Base-by-base conservation (phyloP, 768 basidiomycete genomes). In the Ephemerocybe angulata region DNA sequence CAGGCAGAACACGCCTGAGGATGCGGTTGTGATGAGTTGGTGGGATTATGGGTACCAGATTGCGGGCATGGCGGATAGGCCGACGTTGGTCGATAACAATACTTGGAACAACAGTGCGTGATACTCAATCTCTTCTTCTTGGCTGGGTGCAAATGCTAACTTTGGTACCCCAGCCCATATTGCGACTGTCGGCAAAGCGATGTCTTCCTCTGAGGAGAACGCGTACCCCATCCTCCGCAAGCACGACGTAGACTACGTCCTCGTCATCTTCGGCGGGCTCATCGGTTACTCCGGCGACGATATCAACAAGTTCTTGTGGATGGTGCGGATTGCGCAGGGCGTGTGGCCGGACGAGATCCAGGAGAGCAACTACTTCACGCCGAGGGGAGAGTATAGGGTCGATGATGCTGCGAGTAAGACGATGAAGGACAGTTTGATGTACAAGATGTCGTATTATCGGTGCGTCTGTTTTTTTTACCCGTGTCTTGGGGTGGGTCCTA, bases 1-100 rank as follows among this genome's bases (percentile, higher is more conserved):
- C 46, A 80, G 97, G 50, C 89, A 95, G 73, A 99, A 98, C 73
- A 99, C 97, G 2, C 80, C 88, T 4, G 77, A 93, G 69, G 87
- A 91, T 57, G 86, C 93, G 4, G 95, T 98, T 29, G 87, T 98
- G 24, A 95, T 96, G 93, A 92, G 89, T 57, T 99, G 97, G 97
- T 98, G 97, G 97, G 97, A 98, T 74, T 99, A 98, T 62, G 97
- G 96, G 27, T 98, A 99, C 68, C 96, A 98, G 71, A 98, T 98
- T 65, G 97, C 97, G 37, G 97, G 97, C 37, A 97, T 98, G 91
- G 95, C 97, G 22, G 94, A 98, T 73, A 77, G 96, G 42, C 87
- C 93, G 13, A 98, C 96, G 1, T 73, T 98, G 61, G 96, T 98
- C 19, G 96, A 99, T 71, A 98, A 99, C 74, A 98, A 98, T 68